These are phyloP conservation scores for Protomyces inundatus DNA, from an alignment of 1,139 yeast genomes.

Conservation along the genomic window DNA sequence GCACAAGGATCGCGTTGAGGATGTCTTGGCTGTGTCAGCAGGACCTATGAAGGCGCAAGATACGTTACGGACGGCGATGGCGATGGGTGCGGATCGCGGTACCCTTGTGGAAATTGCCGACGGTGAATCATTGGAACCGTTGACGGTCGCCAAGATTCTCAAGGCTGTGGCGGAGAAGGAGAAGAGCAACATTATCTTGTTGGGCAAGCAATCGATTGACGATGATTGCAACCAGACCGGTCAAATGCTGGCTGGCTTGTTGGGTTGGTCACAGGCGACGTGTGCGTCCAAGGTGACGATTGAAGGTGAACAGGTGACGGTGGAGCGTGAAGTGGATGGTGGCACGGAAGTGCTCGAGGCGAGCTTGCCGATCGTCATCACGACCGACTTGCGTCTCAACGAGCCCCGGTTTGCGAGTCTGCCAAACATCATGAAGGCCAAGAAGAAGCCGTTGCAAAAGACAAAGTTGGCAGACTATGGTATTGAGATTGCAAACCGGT, in stretches of 20 bases:
- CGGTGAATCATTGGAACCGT: constrained; percentile 63
- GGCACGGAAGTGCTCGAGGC: constrained; percentile 83
- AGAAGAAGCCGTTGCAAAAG: constrained; percentile 84
- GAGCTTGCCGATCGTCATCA: constrained; percentile 73
- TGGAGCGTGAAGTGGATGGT: constrained; percentile 91
- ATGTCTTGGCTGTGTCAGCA: constrained; percentile 85
- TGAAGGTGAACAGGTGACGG: constrained; percentile 54
- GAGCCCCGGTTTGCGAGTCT: constrained; percentile 90
- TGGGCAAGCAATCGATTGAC: constrained; percentile 96
- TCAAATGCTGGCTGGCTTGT: constrained; percentile 88
- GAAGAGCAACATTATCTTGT: constrained; percentile 67
- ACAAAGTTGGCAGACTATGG: constrained; percentile 66
- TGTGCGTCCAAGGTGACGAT: constrained; percentile 84
- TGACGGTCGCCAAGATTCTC: constrained; percentile 80
- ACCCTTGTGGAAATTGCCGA: constrained; percentile 78
- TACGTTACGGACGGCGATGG: constrained; percentile 79
- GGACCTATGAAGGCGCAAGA: constrained; percentile 88
- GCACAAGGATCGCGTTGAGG: constrained; percentile 66
- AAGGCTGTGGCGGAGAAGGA: constrained; percentile 66
- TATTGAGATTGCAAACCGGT: constrained; percentile 57
- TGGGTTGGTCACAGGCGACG: constrained; percentile 97
- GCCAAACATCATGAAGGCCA: constrained; percentile 97
- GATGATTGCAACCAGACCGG: constrained; percentile 97
- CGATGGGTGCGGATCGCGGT: constrained; percentile 87
- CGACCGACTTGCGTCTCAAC: constrained; percentile 88